Conservation (phyloP, 2,329 filamentous ascomycete species). For the Pyrenophora teres region DNA sequence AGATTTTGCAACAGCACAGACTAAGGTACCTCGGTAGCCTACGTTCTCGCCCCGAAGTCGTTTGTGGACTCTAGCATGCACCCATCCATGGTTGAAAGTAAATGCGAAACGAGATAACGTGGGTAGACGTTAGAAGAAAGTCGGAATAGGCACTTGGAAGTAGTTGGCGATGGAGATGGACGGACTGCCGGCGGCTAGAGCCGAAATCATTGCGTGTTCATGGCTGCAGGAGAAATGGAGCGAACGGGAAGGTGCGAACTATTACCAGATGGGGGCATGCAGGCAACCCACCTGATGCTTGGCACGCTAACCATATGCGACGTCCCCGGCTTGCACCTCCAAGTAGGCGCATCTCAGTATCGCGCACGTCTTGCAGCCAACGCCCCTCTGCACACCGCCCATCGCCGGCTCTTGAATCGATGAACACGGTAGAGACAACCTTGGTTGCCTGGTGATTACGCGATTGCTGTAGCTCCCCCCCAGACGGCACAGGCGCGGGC, state of each 20-base stretch:
- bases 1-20: no score
- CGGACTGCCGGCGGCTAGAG: no score
- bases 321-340: slow-evolving; percentile 19
- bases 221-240: not conserved
- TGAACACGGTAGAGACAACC: slow-evolving; percentile 24
- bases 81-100: no score
- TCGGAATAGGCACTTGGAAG: no score
- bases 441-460: slow-evolving; percentile 31
- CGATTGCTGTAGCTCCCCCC: slow-evolving; percentile 33
- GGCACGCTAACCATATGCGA: slow-evolving; percentile 15
- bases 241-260: slow-evolving; percentile 5
- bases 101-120: no score
- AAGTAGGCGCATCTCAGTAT: slow-evolving; percentile 19
- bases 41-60: no score
- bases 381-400: slow-evolving; percentile 20
- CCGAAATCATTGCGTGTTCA: not conserved
- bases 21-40: no score
- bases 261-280: not conserved
- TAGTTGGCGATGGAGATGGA: no score
- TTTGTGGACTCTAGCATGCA: no score
- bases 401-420: slow-evolving; percentile 21
- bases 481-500: slow-evolving; percentile 29
- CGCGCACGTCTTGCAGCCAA: slow-evolving; percentile 27
- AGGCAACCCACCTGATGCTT: slow-evolving; percentile 9
- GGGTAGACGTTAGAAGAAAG: no score